A percentile compares a stretch with the other conserved stretches of the same genome.
Evolutionary conservation across 441 rosid genomes (phyloP).

Genomic region (Theobroma grandiflorum): DNA sequence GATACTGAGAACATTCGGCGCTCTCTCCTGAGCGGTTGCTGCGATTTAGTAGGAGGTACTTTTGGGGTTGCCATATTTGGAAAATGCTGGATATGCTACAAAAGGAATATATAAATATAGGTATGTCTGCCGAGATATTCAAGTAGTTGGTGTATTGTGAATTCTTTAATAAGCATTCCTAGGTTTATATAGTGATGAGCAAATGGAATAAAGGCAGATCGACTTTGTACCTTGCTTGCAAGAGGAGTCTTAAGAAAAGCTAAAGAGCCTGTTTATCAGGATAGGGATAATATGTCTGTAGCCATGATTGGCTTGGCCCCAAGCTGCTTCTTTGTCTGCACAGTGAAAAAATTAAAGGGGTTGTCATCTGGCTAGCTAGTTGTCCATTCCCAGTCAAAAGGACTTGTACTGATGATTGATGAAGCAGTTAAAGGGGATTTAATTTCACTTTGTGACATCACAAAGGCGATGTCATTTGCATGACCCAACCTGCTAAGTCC

Average conservation of each 20-base stretch:
- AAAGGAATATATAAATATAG: not conserved
- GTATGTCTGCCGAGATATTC: not conserved
- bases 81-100: not conserved
- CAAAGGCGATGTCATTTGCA: not conserved
- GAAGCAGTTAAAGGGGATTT: not conserved
- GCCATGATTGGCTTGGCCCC: slow-evolving; percentile 16
- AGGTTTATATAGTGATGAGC: slow-evolving; percentile 30
- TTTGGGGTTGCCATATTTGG: slow-evolving; percentile 19
- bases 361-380: not conserved
- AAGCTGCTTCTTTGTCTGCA: not conserved
- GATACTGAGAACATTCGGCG: slow-evolving; percentile 33
- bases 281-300: not conserved
- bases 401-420: not conserved
- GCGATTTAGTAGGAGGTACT: slow-evolving; percentile 12
- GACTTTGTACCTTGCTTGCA: slow-evolving; percentile 41
- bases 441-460: slow-evolving; percentile 17
- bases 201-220: slow-evolving; percentile 32
- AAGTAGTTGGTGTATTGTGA: not conserved
- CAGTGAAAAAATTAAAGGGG: not conserved
- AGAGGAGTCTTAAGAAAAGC: slow-evolving; percentile 33
- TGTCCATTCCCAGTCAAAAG: not conserved
- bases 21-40: slow-evolving; percentile 20
- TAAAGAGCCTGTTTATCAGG: slow-evolving; percentile 18
- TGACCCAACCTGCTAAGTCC: not conserved
- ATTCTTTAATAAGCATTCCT: slow-evolving; percentile 11